Percentiles rank a stretch among this genome's conserved stretches.
Evolutionary conservation across 441 rosid species (phyloP).

Genomic region (Omphalea diandra): DNA sequence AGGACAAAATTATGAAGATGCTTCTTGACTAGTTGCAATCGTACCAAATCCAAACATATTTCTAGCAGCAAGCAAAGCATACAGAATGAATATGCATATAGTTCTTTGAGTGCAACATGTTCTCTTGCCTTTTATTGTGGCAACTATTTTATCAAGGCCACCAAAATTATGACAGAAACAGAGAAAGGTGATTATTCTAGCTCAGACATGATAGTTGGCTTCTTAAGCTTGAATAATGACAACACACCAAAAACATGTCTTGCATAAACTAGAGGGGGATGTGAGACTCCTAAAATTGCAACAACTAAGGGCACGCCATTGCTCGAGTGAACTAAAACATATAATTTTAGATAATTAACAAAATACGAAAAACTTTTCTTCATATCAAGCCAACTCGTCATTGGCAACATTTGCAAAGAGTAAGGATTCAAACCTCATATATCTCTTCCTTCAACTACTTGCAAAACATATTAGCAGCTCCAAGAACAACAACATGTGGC

Average conservation of each 20-base stretch:
- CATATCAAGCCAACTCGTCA: neutral
- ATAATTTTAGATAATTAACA: neutral
- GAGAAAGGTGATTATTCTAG: too few relatives aligned
- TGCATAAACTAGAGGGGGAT: neutral
- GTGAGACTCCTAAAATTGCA: neutral
- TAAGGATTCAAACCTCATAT: constrained; percentile 50
- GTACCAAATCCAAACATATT: too few relatives aligned
- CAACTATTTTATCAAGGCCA: too few relatives aligned
- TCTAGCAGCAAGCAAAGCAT: too few relatives aligned
- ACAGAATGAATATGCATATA: too few relatives aligned
- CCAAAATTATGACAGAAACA: too few relatives aligned
- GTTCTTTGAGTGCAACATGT: too few relatives aligned
- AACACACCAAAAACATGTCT: neutral
- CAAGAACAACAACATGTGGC: constrained; percentile 79
- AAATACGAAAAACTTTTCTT: neutral
- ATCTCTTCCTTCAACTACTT: constrained; percentile 72
- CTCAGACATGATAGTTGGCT: neutral
- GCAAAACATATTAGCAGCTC: constrained; percentile 65
- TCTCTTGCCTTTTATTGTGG: too few relatives aligned
- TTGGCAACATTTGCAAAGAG: neutral
- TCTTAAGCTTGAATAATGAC: neutral
- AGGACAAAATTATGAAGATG: neutral
- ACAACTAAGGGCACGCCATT: neutral
- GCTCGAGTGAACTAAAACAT: neutral
- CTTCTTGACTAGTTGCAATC: neutral